phyloP scores from a whole-genome alignment of 305 asterid genomes.

The Fraxinus velutina region DNA sequence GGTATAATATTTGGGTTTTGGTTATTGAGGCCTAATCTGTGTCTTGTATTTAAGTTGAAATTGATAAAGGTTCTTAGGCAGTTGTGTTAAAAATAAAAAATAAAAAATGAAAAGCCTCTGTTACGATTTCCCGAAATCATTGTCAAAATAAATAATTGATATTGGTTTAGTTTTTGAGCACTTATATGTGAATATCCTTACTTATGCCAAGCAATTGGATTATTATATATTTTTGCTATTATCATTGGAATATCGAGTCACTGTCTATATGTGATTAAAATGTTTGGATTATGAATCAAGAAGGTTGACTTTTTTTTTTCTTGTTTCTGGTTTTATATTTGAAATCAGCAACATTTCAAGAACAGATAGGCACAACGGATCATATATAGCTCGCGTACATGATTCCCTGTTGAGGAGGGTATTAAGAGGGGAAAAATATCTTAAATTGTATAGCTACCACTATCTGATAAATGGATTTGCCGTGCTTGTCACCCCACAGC shows the following conservation, averaged over 20 bases:
- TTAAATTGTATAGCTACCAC: slow-evolving; percentile 88
- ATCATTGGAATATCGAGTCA: slow-evolving; percentile 2
- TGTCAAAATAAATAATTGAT: not conserved
- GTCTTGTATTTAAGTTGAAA: slow-evolving; percentile 8
- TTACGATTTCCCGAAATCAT: not conserved
- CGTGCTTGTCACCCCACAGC: slow-evolving; percentile 77
- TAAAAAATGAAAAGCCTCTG: not conserved
- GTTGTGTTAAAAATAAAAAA: not conserved
- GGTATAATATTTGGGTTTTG: not conserved
- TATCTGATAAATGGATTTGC: slow-evolving; percentile 89
- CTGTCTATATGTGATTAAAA: slow-evolving; percentile 1
- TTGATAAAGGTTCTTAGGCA: slow-evolving; percentile 1
- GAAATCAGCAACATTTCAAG: slow-evolving; percentile 57
- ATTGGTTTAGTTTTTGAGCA: not conserved
- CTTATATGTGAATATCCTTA: not conserved
- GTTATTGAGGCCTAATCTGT: not conserved
- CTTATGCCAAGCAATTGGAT: not conserved
- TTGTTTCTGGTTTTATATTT: slow-evolving; percentile 10
- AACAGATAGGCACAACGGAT: slow-evolving; percentile 28
- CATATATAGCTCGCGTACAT: slow-evolving; percentile 58
- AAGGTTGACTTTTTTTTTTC: slow-evolving; percentile 14
- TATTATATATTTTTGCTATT: not conserved
- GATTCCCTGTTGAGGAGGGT: slow-evolving; percentile 60
- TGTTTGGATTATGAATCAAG: slow-evolving; percentile 1
- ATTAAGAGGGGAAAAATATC: slow-evolving; percentile 68